Evolutionary conservation across 225 moss, liverwort and hornwort species (phyloP).

Genomic region (Sphagnum contortum): DNA sequence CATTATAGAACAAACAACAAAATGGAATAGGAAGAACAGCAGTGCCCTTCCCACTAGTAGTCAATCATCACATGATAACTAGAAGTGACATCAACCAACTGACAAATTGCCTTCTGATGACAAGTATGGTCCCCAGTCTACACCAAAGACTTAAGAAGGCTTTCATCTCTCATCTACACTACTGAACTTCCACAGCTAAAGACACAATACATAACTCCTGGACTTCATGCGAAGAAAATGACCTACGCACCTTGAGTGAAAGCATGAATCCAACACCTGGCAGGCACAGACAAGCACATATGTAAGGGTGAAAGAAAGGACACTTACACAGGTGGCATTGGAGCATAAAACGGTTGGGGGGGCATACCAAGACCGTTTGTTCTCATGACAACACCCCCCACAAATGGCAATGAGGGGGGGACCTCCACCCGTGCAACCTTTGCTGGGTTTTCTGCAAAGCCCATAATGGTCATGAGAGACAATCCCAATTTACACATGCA

Average conservation of each 20-base stretch:
- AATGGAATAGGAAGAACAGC: too few relatives aligned
- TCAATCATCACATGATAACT: too few relatives aligned
- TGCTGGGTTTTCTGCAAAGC: slow-evolving; percentile 80
- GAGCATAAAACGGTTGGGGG: slow-evolving; percentile 82
- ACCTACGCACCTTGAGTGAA: slow-evolving; percentile 91
- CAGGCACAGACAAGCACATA: slow-evolving; percentile 61
- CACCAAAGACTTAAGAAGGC: too few relatives aligned
- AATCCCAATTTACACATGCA: neutral
- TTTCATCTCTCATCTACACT: too few relatives aligned
- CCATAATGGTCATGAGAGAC: slow-evolving; percentile 60
- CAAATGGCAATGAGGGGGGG: slow-evolving; percentile 59
- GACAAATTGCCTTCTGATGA: too few relatives aligned
- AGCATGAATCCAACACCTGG: slow-evolving; percentile 92
- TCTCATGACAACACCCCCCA: slow-evolving; percentile 69
- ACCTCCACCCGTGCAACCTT: slow-evolving; percentile 91
- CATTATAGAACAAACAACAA: too few relatives aligned
- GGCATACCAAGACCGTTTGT: slow-evolving; percentile 75
- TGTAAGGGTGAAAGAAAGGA: slow-evolving; percentile 67
- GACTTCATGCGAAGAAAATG: slow-evolving; percentile 36
- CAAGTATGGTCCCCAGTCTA: too few relatives aligned
- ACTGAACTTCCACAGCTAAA: too few relatives aligned
- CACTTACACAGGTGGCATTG: slow-evolving; percentile 90
- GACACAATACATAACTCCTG: too few relatives aligned
- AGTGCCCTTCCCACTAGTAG: too few relatives aligned
- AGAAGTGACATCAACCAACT: too few relatives aligned